Base-by-base conservation (phyloP, 148 eudicot species). In the Heliamphora exappendiculata region DNA sequence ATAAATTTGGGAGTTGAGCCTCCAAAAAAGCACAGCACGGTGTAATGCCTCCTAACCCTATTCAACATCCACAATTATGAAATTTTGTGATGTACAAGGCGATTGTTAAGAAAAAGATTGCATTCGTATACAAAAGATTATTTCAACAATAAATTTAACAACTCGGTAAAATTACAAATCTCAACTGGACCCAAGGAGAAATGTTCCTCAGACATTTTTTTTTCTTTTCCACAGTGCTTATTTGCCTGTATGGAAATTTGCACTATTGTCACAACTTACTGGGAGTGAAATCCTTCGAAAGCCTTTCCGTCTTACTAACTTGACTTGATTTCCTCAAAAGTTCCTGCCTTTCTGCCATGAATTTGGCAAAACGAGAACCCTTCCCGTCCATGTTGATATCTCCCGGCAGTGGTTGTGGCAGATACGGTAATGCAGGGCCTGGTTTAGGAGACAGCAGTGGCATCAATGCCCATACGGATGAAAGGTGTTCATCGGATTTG, bases 391-490 rank as follows among this genome's bases (percentile, higher is more conserved):
- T 89, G 36, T 74, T 81, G 49, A 79, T 44, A 34, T 83, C 87
- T 76, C 76, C 87, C 31, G 34, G 29, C 24, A 64, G 67, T 29
- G 83, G 67, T 19, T 70, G 76, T 1, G 74, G 79, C 68, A 78
- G 63, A 79, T 83, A 69, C 9, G 84, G 93, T n/a, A 78, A 33
- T 19, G 75, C 70, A 4, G 93, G 91, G 60, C 81, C 88, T 13
- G 89, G 96, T 65, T 89, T 86, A 16, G 96, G 88, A 54, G 91
- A 82, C 20, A 87, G 69, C 26, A 93, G 91, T 1, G 96, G 98
- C 87, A 86, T 81, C 91, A 95, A 80, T 11, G 94, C 96, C 99
- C 98, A 95, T 53, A 89, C 81, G 33, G 97, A 87, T 74, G 97
- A 87, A 50, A 94, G 82, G 14, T 82, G 78, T 76, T 89, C 84